phyloP scores from a whole-genome alignment of 2,329 filamentous ascomycete species.

The Oidium heveae region DNA sequence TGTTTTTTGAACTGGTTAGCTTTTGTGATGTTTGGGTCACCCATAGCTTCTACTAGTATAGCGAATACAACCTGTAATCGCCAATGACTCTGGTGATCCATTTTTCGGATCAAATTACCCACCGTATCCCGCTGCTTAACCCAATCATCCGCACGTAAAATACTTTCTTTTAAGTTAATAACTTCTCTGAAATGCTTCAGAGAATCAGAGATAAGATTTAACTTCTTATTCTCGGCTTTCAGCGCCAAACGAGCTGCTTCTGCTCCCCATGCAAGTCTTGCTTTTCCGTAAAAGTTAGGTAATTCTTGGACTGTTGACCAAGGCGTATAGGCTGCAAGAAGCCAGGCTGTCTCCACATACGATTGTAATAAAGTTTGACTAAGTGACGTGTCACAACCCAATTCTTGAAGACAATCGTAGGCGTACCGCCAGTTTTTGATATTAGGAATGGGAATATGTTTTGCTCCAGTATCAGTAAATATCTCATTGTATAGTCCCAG shows the following conservation, averaged over 20 bases:
- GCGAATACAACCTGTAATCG: conserved; percentile 43
- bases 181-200: conserved; percentile 39
- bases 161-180: conserved; percentile 29
- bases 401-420: conserved; percentile 34
- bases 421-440: conserved; percentile 32
- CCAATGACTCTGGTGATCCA: conserved; percentile 45
- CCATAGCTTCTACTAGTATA: conserved; percentile 35
- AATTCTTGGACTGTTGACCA: conserved; percentile 32
- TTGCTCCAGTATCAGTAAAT: conserved; percentile 40
- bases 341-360: conserved; percentile 46
- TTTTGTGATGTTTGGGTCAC: conserved; percentile 8
- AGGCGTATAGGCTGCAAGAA: conserved; percentile 47
- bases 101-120: conserved; percentile 49
- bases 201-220: conserved; percentile 38
- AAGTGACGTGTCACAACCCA: conserved; percentile 24
- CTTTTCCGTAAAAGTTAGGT: conserved; percentile 15
- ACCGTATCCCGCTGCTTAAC: conserved; percentile 33
- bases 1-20: conserved; percentile 15
- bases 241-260: conserved; percentile 52
- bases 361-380: conserved; percentile 31
- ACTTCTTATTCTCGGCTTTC: conserved; percentile 52
- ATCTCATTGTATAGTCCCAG: conserved; percentile 46
- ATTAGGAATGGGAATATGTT: conserved; percentile 27
- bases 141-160: conserved; percentile 20
- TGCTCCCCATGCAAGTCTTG: conserved; percentile 31